Conservation (phyloP, 148 eudicot genomes). For the Fagopyrum esculentum region DNA sequence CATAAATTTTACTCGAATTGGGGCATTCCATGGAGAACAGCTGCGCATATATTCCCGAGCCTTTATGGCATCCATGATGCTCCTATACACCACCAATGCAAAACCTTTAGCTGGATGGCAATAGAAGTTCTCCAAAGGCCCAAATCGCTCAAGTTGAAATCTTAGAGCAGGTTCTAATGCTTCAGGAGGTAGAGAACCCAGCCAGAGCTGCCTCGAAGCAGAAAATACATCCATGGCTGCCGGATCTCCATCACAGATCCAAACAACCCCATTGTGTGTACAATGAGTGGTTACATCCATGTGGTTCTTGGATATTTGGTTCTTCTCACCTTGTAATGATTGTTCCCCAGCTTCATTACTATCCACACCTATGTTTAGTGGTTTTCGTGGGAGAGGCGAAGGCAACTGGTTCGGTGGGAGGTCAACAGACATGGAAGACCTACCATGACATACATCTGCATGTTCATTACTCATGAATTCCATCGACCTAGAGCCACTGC, state of each 20-base stretch:
- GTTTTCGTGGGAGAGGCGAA: slow-evolving; percentile 53
- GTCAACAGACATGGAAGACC: slow-evolving; percentile 58
- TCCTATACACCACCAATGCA: slow-evolving; percentile 63
- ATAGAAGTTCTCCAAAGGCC: slow-evolving; percentile 56
- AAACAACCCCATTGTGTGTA: slow-evolving; percentile 31
- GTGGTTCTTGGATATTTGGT: slow-evolving; percentile 36
- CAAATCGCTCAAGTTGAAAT: slow-evolving; percentile 81
- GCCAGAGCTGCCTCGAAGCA: slow-evolving; percentile 85
- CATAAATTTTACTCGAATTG: slow-evolving; percentile 65
- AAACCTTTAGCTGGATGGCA: slow-evolving; percentile 54
- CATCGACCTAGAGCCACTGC: slow-evolving; percentile 51
- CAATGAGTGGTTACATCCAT: slow-evolving; percentile 24
- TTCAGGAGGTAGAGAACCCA: slow-evolving; percentile 79
- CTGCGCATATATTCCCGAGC: slow-evolving; percentile 76
- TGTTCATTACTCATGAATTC: slow-evolving; percentile 47
- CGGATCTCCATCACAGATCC: slow-evolving; percentile 87
- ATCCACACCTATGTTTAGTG: slow-evolving; percentile 39
- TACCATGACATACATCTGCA: slow-evolving; percentile 39
- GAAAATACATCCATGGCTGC: slow-evolving; percentile 72
- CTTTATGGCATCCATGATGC: slow-evolving; percentile 73
- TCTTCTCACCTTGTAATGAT: slow-evolving; percentile 33
- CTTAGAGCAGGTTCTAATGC: slow-evolving; percentile 71
- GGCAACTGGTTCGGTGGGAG: slow-evolving; percentile 32
- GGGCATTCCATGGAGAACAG: slow-evolving; percentile 74
- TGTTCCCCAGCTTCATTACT: slow-evolving; percentile 34